Evolutionary conservation across 441 rosid species (phyloP), one percentile per base, ranked within the genome.

Genomic region (Corymbia citriodora): DNA sequence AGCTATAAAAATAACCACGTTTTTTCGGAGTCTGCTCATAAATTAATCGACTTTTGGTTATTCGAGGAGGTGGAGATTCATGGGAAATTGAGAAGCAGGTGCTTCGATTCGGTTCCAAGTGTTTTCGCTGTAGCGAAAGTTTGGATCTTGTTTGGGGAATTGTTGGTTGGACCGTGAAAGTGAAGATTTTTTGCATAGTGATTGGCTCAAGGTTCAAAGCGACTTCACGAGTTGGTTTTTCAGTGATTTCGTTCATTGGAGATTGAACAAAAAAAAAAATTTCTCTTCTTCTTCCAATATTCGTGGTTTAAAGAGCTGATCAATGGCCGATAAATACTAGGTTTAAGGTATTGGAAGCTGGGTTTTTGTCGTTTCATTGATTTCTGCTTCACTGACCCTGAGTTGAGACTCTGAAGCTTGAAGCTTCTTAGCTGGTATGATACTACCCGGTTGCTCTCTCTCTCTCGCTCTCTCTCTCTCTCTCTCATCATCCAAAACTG

Each of bases 341-440:
- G 90, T 57, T 29, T 82, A 87, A 81, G 70, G 65, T 83, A 48
- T 90, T 87, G 90, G 50, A 49, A 88, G 68, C 89, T 87, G 89
- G 85, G 89, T 21, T 88, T 89, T 82, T 86, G 92, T 88, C 89
- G 50, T 63, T 53, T 89, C 87, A 55, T 87, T 50, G 88, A 45
- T 74, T 83, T 88, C 79, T 57, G 90, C 90, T 89, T 92, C 90
- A 87, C 89, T 45, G 79, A 88, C 49, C 90, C 91, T 90, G 91
- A 90, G 91, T 93, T 92, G 93, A 92, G 93, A 92, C 94, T 91
- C 89, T 33, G 74, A 90, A 87, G 89, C 91, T 89, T 61, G 81
- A 90, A 74, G 92, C 87, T 74, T 87, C 91, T 91, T 61, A 91
- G 52, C 89, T 90, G 94, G 94, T 92, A 91, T 88, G 81, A 70